Evolutionary conservation across 2,329 filamentous ascomycete genomes (phyloP).

Genomic region (Chaetomium sp.): DNA sequence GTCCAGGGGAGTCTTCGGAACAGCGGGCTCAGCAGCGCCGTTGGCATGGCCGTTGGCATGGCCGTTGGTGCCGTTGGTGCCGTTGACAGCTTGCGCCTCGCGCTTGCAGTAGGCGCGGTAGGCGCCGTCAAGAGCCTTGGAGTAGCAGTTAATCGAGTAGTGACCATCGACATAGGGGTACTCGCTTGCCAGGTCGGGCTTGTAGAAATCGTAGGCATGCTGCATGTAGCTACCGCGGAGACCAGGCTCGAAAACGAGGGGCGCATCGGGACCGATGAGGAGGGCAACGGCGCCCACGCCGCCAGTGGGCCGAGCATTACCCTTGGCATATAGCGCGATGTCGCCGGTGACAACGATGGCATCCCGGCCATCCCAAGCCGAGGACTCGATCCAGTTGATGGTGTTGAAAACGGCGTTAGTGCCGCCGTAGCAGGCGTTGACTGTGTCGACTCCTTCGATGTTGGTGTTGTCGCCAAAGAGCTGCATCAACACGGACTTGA

Average conservation of each 20-base stretch:
- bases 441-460: constrained; percentile 78
- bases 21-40: constrained; percentile 39
- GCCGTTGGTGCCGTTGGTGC: constrained; percentile 57
- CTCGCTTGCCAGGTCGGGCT: constrained; percentile 84
- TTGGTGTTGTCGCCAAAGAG: constrained; percentile 82
- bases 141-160: constrained; percentile 82
- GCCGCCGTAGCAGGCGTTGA: constrained; percentile 86
- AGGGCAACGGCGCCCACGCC: constrained; percentile 79
- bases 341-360: constrained; percentile 79
- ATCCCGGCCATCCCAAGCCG: constrained; percentile 81
- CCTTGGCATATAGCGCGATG: constrained; percentile 84
- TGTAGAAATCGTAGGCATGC: constrained; percentile 89
- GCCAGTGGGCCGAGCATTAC: constrained; percentile 77
- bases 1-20: constrained; percentile 67
- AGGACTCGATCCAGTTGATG: constrained; percentile 84
- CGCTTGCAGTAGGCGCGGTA: constrained; percentile 80
- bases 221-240: constrained; percentile 79
- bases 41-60: constrained; percentile 56
- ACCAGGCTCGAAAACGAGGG: constrained; percentile 75
- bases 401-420: constrained; percentile 84
- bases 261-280: constrained; percentile 76
- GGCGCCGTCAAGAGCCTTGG: constrained; percentile 74
- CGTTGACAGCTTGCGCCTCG: constrained; percentile 60
- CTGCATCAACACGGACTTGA: constrained; percentile 88
- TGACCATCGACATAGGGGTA: constrained; percentile 85